A percentile compares a stretch with the other conserved stretches of the same genome.
Evolutionary conservation across 1,284 basidiomycete species (phyloP).

Genomic region (Vanrija humicola): DNA sequence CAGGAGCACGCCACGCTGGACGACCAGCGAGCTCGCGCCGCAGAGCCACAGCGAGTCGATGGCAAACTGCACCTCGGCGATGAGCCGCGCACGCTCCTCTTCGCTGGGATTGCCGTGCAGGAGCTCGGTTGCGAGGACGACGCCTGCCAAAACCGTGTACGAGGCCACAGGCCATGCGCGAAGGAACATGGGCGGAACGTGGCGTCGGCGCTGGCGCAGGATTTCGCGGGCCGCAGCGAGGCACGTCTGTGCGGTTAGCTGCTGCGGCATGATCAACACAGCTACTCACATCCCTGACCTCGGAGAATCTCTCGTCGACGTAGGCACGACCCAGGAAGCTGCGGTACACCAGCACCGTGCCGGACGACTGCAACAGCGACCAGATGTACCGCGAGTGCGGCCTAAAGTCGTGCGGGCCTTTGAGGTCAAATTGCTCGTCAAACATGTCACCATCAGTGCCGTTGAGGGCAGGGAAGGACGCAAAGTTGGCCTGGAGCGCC

Average conservation of each 20-base stretch:
- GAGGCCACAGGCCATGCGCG: constrained; percentile 31
- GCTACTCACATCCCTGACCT: constrained; percentile 19
- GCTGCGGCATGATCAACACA: background rate
- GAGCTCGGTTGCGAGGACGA: constrained; percentile 27
- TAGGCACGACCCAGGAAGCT: constrained; percentile 26
- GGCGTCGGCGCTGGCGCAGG: constrained; percentile 19
- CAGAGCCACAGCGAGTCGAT: constrained; percentile 19
- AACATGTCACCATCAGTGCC: constrained; percentile 11
- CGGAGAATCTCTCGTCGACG: constrained; percentile 24
- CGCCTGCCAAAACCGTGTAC: constrained; percentile 27
- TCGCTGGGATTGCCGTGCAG: constrained; percentile 22
- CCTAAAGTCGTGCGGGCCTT: constrained; percentile 14
- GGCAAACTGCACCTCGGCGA: constrained; percentile 14
- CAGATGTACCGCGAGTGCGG: constrained; percentile 22
- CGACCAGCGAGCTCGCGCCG: constrained; percentile 19
- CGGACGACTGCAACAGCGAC: constrained; percentile 15
- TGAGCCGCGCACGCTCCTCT: constrained; percentile 10
- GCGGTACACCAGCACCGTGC: constrained; percentile 20
- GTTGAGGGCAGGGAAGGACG: constrained; percentile 14
- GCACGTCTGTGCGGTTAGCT: constrained; percentile 14
- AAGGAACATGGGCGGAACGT: constrained; percentile 30
- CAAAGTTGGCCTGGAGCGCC: constrained; percentile 16
- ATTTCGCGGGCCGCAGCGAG: constrained; percentile 26
- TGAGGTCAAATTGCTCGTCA: constrained; percentile 18
- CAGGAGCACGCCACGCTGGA: constrained; percentile 18